Conservation (phyloP, 352 stramenopile genomes). For the Pythium brassicae region DNA sequence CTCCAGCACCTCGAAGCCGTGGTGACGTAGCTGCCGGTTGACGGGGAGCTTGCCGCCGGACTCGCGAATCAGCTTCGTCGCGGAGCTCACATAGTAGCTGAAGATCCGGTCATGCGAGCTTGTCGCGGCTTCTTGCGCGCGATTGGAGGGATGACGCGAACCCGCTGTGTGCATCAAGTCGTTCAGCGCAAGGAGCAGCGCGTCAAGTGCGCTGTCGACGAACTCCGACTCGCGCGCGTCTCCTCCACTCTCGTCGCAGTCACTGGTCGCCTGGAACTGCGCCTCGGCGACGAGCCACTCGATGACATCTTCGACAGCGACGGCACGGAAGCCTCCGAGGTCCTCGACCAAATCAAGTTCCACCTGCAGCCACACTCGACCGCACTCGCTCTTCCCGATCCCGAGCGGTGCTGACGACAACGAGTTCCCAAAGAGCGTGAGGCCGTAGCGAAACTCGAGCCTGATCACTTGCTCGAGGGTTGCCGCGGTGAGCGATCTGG, state of each 20-base stretch:
- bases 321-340: neutral
- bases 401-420: neutral
- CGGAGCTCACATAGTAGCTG: conserved; percentile 1
- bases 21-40: conserved; percentile 3
- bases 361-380: conserved; percentile 5
- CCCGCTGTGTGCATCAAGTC: conserved; percentile 12
- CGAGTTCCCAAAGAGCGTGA: conserved; percentile 9
- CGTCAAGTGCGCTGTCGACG: neutral
- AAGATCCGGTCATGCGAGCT: neutral
- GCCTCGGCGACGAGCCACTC: conserved; percentile 15
- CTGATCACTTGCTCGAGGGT: conserved; percentile 1
- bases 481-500: neutral
- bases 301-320: conserved; percentile 1
- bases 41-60: neutral
- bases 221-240: too few species aligned
- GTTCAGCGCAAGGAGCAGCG: conserved; percentile 10
- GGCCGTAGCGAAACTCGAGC: conserved; percentile 16
- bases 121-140: neutral
- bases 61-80: neutral
- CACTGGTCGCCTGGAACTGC: neutral
- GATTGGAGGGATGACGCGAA: neutral
- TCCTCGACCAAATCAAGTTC: conserved; percentile 8
- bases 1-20: conserved; percentile 14
- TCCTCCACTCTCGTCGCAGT: neutral
- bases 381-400: neutral